A percentile compares a stretch with the other conserved stretches of the same genome.
phyloP scores from a whole-genome alignment of 495 filamentous ascomycete species.

The Staphylotrichum longicolle region DNA sequence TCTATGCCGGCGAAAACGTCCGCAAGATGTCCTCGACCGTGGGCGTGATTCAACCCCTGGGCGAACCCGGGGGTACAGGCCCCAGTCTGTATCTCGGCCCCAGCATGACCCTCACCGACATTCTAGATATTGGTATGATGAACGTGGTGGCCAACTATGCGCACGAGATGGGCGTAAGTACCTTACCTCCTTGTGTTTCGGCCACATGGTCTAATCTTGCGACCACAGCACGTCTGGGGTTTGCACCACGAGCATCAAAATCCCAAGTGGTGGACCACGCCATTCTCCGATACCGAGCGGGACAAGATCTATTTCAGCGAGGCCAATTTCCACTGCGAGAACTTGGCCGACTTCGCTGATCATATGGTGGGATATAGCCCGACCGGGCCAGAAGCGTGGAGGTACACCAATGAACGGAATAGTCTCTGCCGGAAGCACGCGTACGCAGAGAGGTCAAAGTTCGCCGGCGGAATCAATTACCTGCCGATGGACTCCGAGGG shows the following conservation, averaged over 20 bases:
- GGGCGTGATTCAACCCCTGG: not conserved
- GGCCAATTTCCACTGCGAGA: not conserved
- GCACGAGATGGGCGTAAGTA: conserved; percentile 1
- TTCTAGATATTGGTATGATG: not conserved
- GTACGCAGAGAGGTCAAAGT: not conserved
- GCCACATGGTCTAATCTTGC: not conserved
- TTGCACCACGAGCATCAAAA: conserved; percentile 5
- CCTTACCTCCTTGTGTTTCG: not conserved
- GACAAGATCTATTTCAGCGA: not conserved
- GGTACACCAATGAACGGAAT: not conserved
- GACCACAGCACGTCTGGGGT: not conserved
- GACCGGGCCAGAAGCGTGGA: too few species aligned
- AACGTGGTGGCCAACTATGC: conserved; percentile 2
- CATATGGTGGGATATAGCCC: not conserved
- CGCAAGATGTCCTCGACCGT: not conserved
- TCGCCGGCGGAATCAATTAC: conserved; percentile 5
- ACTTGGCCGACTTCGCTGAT: not conserved
- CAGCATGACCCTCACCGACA: not conserved
- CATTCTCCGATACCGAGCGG: not conserved
- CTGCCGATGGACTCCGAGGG: not conserved
- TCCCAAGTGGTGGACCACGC: conserved; percentile 3
- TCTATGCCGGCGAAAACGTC: not conserved
- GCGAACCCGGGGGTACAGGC: not conserved
- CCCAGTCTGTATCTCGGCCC: not conserved
- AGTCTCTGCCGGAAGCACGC: not conserved